Conservation (phyloP, 2,329 filamentous ascomycete species). For the Apiospora koreana region DNA sequence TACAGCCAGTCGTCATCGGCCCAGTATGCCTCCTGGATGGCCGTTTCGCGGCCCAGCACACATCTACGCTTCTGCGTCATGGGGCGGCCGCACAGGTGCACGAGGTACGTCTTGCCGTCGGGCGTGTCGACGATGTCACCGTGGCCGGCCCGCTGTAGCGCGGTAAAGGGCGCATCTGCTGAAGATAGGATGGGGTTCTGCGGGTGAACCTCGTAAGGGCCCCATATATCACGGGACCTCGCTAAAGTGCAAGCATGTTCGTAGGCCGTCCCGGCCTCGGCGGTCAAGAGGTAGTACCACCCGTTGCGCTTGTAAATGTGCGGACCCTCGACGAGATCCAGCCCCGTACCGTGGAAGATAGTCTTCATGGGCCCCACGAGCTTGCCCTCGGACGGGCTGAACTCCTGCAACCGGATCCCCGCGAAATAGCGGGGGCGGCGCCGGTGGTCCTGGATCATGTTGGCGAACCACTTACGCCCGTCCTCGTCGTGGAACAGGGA, state of each 20-base stretch:
- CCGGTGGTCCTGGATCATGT: conserved; percentile 59
- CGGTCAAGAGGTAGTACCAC: conserved; percentile 61
- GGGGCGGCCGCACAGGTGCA: conserved; percentile 54
- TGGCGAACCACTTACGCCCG: conserved; percentile 57
- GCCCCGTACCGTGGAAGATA: conserved; percentile 55
- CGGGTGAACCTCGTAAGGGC: conserved; percentile 63
- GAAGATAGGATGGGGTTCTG: conserved; percentile 58
- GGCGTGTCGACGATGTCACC: conserved; percentile 56
- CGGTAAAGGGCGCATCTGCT: conserved; percentile 49
- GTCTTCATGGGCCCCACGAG: conserved; percentile 58
- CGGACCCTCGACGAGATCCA: conserved; percentile 57
- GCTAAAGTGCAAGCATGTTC: conserved; percentile 63
- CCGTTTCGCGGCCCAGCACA: conserved; percentile 56
- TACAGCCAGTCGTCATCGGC: conserved; percentile 62
- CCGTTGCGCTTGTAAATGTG: conserved; percentile 60
- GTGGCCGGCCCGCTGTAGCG: conserved; percentile 55
- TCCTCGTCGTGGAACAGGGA: conserved; percentile 60
- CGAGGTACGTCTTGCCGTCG: conserved; percentile 54
- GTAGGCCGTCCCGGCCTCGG: conserved; percentile 62
- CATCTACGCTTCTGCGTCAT: conserved; percentile 53
- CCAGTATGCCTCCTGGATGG: conserved; percentile 62
- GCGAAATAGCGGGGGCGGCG: conserved; percentile 50
- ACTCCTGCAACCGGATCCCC: conserved; percentile 61
- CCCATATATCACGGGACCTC: conserved; percentile 52
- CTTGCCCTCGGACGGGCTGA: conserved; percentile 47